These are phyloP conservation scores for Backusella macrospora DNA, from an alignment of 192 early-diverging fungal genomes.

Conservation along the genomic window DNA sequence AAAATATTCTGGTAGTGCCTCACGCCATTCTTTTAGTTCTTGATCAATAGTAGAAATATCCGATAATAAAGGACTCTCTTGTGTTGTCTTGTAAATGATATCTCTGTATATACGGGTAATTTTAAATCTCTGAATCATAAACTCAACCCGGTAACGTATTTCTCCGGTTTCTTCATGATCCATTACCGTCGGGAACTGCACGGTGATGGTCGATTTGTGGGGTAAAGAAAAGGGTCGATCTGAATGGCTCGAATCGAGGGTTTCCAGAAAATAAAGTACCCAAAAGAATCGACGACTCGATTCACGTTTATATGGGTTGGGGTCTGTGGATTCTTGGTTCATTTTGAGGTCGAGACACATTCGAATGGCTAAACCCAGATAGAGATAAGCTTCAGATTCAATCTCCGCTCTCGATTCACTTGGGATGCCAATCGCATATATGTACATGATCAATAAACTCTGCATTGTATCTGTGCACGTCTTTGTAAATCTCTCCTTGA, in stretches of 20 bases:
- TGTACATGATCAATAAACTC: constrained; percentile 40
- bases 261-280: constrained; percentile 32
- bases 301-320: constrained; percentile 17
- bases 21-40: constrained; percentile 32
- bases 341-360: constrained; percentile 39
- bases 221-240: constrained; percentile 41
- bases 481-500: constrained; percentile 25
- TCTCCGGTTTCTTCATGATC: constrained; percentile 31
- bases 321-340: constrained; percentile 24
- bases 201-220: constrained; percentile 5
- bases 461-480: constrained; percentile 35
- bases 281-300: constrained; percentile 27
- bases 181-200: constrained; percentile 1
- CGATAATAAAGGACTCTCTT: constrained; percentile 19
- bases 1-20: constrained; percentile 32
- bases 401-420: constrained; percentile 25
- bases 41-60: constrained; percentile 33
- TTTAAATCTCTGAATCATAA: constrained; percentile 34
- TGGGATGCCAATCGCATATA: constrained; percentile 39
- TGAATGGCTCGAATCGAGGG: constrained; percentile 31
- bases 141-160: constrained; percentile 37
- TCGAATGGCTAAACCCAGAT: constrained; percentile 36
- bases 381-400: constrained; percentile 36
- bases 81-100: constrained; percentile 29
- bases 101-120: constrained; percentile 37